phyloP scores from a whole-genome alignment of 2,329 filamentous ascomycete genomes.

The Cadophora gregata region DNA sequence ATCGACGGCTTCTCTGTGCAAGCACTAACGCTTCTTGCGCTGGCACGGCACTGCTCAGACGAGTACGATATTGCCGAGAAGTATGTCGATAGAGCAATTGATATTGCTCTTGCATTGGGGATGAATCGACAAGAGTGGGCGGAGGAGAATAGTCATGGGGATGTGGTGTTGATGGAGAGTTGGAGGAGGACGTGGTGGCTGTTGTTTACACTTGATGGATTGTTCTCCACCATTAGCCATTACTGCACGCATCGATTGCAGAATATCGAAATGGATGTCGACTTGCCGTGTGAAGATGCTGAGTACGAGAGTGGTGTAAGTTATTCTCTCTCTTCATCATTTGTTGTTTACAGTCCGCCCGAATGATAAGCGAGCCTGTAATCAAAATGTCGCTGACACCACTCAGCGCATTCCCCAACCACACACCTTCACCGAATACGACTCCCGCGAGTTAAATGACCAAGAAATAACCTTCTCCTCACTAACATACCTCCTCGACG shows the following conservation, averaged over 20 bases:
- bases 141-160: constrained; percentile 51
- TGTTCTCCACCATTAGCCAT: constrained; percentile 40
- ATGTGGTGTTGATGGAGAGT: constrained; percentile 59
- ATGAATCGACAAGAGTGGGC: constrained; percentile 63
- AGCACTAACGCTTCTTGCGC: constrained; percentile 45
- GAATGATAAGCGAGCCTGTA: neutral
- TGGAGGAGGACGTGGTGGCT: constrained; percentile 77
- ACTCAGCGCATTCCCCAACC: constrained; percentile 49
- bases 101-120: constrained; percentile 62
- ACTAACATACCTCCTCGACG: constrained; percentile 70
- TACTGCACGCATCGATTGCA: constrained; percentile 48
- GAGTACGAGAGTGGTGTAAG: constrained; percentile 55
- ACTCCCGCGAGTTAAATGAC: constrained; percentile 63
- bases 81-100: constrained; percentile 54
- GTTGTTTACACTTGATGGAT: constrained; percentile 65
- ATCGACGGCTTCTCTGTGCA: constrained; percentile 43
- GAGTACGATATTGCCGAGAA: constrained; percentile 36
- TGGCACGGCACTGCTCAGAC: constrained; percentile 46
- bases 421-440: constrained; percentile 63
- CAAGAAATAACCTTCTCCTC: constrained; percentile 65
- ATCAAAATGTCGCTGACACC: neutral
- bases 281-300: constrained; percentile 68
- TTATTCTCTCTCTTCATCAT: neutral
- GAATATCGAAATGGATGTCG: constrained; percentile 58
- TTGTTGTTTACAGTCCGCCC: neutral